Evolutionary conservation across 1,284 basidiomycete species (phyloP).

Genomic region (Porphyrellus sp.): DNA sequence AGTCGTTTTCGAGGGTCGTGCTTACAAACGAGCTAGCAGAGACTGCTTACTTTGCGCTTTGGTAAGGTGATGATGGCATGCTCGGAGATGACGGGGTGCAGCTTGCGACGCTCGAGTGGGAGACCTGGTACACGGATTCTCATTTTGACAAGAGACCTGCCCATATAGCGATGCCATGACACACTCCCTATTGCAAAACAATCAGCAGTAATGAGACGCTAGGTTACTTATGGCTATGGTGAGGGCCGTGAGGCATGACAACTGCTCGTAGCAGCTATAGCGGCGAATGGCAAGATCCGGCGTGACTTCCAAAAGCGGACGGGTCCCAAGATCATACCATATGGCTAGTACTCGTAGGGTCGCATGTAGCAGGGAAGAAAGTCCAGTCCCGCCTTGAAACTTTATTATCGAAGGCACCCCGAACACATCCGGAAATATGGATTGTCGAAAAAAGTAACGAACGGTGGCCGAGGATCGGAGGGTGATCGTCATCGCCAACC

Average conservation of each 20-base stretch:
- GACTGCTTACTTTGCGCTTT: not conserved
- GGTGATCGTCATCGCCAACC: no score
- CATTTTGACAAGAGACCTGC: not conserved
- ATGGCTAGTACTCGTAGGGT: no score
- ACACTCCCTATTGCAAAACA: not conserved
- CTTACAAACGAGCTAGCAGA: not conserved
- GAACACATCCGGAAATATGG: no score
- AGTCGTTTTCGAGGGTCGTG: not conserved
- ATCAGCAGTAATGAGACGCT: not conserved
- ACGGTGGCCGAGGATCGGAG: no score
- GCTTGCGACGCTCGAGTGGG: not conserved
- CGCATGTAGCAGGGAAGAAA: not conserved
- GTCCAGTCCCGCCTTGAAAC: not conserved
- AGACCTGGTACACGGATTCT: not conserved
- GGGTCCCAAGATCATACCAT: not conserved
- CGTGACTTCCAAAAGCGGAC: constrained; percentile 9
- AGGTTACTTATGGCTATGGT: not conserved
- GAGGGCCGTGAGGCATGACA: not conserved
- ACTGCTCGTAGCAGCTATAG: no score
- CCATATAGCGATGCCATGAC: not conserved
- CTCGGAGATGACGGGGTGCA: not conserved
- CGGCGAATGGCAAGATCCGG: constrained; percentile 4
- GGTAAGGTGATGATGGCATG: not conserved
- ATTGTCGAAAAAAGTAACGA: no score
- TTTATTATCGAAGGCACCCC: no score